phyloP scores from a whole-genome alignment of 768 basidiomycete species.

The Suillus lakei region DNA sequence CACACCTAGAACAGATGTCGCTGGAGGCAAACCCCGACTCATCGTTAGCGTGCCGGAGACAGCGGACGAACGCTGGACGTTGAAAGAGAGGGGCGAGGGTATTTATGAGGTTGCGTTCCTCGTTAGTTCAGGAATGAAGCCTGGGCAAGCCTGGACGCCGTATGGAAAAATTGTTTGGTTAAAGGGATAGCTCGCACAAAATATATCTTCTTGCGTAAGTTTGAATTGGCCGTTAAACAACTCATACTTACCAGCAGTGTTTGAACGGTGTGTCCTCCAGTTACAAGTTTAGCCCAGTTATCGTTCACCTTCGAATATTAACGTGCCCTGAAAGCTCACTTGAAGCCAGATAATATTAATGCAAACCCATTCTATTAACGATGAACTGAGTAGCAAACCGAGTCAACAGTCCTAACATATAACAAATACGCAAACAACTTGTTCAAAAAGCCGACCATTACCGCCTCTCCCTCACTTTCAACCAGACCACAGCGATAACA shows the following conservation, averaged over 20 bases:
- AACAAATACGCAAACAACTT: neutral
- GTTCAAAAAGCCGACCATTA: constrained; percentile 32
- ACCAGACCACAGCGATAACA: constrained; percentile 80
- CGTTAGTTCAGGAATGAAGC: constrained; percentile 36
- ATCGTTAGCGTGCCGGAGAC: constrained; percentile 41
- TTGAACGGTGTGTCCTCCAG: neutral
- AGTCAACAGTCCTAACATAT: neutral
- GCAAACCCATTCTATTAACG: neutral
- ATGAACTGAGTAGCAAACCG: neutral
- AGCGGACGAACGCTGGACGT: constrained; percentile 40
- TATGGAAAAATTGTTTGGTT: constrained; percentile 57
- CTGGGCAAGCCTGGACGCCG: constrained; percentile 45
- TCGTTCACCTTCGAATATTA: neutral
- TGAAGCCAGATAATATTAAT: neutral
- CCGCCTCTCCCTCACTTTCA: constrained; percentile 76
- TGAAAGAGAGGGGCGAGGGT: constrained; percentile 35
- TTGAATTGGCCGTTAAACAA: neutral
- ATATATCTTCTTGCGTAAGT: neutral
- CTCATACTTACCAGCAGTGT: neutral
- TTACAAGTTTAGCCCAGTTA: neutral
- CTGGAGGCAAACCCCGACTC: constrained; percentile 30
- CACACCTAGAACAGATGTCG: constrained; percentile 29
- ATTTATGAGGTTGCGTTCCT: constrained; percentile 61
- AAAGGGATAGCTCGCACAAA: neutral
- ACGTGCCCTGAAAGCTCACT: neutral